Evolutionary conservation across 768 basidiomycete genomes (phyloP).

Genomic region (Collybia sordida): DNA sequence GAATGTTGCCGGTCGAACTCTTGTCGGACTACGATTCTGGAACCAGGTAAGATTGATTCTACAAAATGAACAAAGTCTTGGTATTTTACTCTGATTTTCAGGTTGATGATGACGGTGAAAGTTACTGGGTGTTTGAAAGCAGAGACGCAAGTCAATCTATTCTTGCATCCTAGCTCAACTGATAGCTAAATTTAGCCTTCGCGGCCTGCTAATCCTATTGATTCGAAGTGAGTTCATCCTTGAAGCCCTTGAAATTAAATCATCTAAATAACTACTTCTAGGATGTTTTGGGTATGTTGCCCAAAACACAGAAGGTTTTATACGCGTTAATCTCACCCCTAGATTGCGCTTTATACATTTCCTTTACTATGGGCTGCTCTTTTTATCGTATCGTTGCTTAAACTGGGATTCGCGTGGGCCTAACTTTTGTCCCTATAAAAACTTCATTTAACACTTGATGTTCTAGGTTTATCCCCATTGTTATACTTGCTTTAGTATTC

Average conservation of each 20-base stretch:
- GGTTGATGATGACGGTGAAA: conserved; percentile 96
- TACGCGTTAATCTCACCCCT: conserved; percentile 9
- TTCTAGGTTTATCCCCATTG: conserved; percentile 89
- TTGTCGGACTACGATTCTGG: conserved; percentile 97
- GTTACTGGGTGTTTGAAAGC: conserved; percentile 97
- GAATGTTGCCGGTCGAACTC: conserved; percentile 92
- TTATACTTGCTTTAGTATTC: conserved; percentile 91
- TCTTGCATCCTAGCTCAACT: neutral
- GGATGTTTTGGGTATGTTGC: conserved; percentile 87
- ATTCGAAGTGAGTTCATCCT: conserved; percentile 64
- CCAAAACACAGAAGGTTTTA: conserved; percentile 5
- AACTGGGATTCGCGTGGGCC: conserved; percentile 83
- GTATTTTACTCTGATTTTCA: conserved; percentile 21
- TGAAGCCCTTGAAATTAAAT: conserved; percentile 3
- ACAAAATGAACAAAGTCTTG: neutral
- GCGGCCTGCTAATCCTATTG: conserved; percentile 82
- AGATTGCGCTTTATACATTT: conserved; percentile 89
- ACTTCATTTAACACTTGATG: neutral
- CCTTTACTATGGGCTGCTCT: conserved; percentile 87
- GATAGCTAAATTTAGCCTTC: conserved; percentile 58
- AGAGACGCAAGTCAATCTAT: conserved; percentile 68
- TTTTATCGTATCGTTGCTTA: conserved; percentile 85
- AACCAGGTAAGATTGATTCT: conserved; percentile 63
- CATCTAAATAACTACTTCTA: conserved; percentile 24
- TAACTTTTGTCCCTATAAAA: neutral